Evolutionary conservation across 2,329 filamentous ascomycete species (phyloP).

Genomic region (Fusarium xyrophilum): DNA sequence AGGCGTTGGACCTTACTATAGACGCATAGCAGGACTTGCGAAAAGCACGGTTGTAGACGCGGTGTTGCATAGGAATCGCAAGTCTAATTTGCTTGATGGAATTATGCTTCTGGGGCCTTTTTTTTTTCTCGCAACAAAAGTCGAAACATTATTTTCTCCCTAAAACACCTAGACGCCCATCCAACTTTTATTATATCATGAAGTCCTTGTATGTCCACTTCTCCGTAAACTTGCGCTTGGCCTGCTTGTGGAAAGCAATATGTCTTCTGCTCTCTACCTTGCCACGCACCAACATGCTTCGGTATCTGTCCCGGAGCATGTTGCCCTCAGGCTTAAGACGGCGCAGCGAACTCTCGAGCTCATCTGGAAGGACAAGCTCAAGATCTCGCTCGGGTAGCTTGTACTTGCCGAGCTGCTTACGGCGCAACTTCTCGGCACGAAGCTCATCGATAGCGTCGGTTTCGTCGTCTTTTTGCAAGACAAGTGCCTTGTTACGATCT

Average conservation of each 20-base stretch:
- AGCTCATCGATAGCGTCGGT: slow-evolving; percentile 62
- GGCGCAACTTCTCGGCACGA: slow-evolving; percentile 70
- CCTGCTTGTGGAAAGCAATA: slow-evolving; percentile 81
- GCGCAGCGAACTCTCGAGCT: slow-evolving; percentile 82
- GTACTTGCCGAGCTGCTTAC: slow-evolving; percentile 75
- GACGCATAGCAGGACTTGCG: slow-evolving; percentile 1
- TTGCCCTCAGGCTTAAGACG: slow-evolving; percentile 95
- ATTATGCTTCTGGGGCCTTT: neutral
- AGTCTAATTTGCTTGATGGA: neutral
- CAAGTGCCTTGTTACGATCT: slow-evolving; percentile 57
- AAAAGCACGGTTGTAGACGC: slow-evolving; percentile 9
- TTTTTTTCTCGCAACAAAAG: slow-evolving; percentile 19
- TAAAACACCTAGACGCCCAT: slow-evolving; percentile 20
- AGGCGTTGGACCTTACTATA: slow-evolving; percentile 20
- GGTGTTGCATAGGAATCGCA: neutral
- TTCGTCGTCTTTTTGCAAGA: slow-evolving; percentile 47
- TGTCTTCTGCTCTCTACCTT: slow-evolving; percentile 85
- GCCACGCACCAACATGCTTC: slow-evolving; percentile 85
- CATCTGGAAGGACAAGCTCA: slow-evolving; percentile 80
- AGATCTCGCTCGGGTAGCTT: slow-evolving; percentile 79
- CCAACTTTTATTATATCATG: slow-evolving; percentile 39
- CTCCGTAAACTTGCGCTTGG: slow-evolving; percentile 82
- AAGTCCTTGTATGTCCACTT: slow-evolving; percentile 99
- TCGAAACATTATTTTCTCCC: slow-evolving; percentile 32
- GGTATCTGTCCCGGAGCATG: slow-evolving; percentile 87